A percentile compares a stretch with the other conserved stretches of the same genome.
Evolutionary conservation across 805 yeast genomes (phyloP).

Genomic region (Scheffersomyces ergatensis): DNA sequence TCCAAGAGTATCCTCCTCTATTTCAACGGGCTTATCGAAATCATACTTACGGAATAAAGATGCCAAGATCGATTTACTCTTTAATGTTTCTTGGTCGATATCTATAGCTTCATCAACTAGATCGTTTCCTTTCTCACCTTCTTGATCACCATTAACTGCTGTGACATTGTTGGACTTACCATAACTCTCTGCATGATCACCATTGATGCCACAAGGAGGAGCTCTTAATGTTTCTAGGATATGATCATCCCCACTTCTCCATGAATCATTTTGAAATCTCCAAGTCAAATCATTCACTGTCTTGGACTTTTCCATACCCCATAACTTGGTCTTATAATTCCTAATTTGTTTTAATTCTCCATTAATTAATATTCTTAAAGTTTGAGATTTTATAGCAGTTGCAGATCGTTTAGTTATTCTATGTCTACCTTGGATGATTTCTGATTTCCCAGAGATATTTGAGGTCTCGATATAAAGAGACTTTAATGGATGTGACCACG

Average conservation of each 20-base stretch:
- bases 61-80: slow-evolving; percentile 32
- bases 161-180: slow-evolving; percentile 19
- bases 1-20: slow-evolving; percentile 33
- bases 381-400: slow-evolving; percentile 46
- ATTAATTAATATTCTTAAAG: slow-evolving; percentile 62
- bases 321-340: slow-evolving; percentile 72
- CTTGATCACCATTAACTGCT: not conserved
- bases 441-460: slow-evolving; percentile 33
- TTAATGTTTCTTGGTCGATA: slow-evolving; percentile 17
- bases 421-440: slow-evolving; percentile 55
- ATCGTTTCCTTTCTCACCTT: slow-evolving; percentile 11
- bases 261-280: slow-evolving; percentile 59
- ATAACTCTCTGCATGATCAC: slow-evolving; percentile 21
- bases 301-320: slow-evolving; percentile 84
- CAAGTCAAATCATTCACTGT: slow-evolving; percentile 60
- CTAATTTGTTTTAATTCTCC: slow-evolving; percentile 57
- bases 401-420: slow-evolving; percentile 54
- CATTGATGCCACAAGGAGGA: slow-evolving; percentile 22
- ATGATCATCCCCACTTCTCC: slow-evolving; percentile 82
- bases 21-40: slow-evolving; percentile 34
- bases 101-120: slow-evolving; percentile 11
- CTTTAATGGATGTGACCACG: slow-evolving; percentile 29
- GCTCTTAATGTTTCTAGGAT: slow-evolving; percentile 51
- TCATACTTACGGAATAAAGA: slow-evolving; percentile 28
- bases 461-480: slow-evolving; percentile 10